A percentile compares a stretch with the other conserved stretches of the same genome.
Conservation (phyloP, 78 protist species). For the Creolimax fragrantissima region DNA sequence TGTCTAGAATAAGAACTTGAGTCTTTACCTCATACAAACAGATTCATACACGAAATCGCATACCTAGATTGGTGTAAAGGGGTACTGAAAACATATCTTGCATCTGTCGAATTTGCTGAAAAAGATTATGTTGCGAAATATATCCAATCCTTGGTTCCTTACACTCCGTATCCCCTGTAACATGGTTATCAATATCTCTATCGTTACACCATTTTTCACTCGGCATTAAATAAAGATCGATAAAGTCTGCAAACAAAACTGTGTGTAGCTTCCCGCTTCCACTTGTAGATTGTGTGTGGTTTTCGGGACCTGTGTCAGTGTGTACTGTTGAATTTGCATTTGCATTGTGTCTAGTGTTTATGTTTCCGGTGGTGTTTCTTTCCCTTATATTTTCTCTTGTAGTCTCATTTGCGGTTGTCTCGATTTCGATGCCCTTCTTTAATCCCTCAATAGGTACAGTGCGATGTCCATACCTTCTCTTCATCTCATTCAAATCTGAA, state of each 20-base stretch:
- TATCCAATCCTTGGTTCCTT: neutral
- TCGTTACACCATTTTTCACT: neutral
- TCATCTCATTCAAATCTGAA: neutral
- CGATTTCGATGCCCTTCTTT: no score
- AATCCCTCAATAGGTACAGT: neutral
- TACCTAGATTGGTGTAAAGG: neutral
- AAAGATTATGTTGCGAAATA: conserved; percentile 1
- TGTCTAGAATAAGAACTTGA: no score
- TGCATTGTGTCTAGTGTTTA: no score
- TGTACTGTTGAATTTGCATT: no score
- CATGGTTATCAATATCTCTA: neutral
- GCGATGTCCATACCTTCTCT: neutral
- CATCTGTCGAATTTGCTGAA: conserved; percentile 6
- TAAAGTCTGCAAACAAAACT: neutral
- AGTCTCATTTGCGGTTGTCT: no score
- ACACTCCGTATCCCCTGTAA: neutral
- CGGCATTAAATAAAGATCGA: neutral
- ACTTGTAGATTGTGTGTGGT: no score
- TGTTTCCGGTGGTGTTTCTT: no score
- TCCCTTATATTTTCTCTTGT: no score
- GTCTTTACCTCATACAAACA: no score
- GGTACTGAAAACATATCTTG: neutral
- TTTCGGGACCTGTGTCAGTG: no score
- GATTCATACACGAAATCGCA: no score
- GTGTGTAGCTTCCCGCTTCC: neutral